Conservation (phyloP, 495 filamentous ascomycete species). For the Penicillium soppii region DNA sequence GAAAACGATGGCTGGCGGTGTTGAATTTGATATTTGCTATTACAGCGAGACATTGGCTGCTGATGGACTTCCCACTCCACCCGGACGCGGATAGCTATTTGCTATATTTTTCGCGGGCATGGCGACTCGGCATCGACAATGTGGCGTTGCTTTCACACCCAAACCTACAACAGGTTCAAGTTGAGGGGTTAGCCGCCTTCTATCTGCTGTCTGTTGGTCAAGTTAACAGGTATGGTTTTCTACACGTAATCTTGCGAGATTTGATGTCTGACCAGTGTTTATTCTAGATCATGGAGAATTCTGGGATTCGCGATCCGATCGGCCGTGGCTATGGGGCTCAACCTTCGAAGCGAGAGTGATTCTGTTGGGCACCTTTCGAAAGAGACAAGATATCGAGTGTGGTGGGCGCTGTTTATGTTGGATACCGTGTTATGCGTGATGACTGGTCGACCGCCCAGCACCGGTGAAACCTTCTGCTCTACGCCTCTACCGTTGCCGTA, state of each 20-base stretch:
- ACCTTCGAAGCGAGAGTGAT: too few relatives aligned
- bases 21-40: slow-evolving; percentile 65
- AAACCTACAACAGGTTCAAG: slow-evolving; percentile 51
- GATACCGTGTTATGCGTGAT: slow-evolving; percentile 58
- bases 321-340: too few relatives aligned
- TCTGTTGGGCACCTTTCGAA: too few relatives aligned
- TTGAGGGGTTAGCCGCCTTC: slow-evolving; percentile 47
- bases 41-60: slow-evolving; percentile 44
- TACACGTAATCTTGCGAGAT: neutral
- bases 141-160: too few relatives aligned
- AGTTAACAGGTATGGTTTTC: slow-evolving; percentile 46
- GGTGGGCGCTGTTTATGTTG: slow-evolving; percentile 57
- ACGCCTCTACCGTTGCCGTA: slow-evolving; percentile 53
- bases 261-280: too few relatives aligned
- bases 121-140: slow-evolving; percentile 45
- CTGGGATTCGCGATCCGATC: too few relatives aligned
- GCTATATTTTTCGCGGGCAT: slow-evolving; percentile 55
- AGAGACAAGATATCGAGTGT: too few relatives aligned
- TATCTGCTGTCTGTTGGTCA: slow-evolving; percentile 55
- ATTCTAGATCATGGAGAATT: slow-evolving; percentile 10
- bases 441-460: slow-evolving; percentile 60
- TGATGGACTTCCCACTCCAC: slow-evolving; percentile 35
- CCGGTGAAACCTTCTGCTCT: slow-evolving; percentile 52
- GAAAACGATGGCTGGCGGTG: slow-evolving; percentile 52
- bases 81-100: slow-evolving; percentile 42